Evolutionary conservation across 179 eudicot species (phyloP), one percentile per base, ranked within the genome.

Genomic region (Amaranthus tricolor): DNA sequence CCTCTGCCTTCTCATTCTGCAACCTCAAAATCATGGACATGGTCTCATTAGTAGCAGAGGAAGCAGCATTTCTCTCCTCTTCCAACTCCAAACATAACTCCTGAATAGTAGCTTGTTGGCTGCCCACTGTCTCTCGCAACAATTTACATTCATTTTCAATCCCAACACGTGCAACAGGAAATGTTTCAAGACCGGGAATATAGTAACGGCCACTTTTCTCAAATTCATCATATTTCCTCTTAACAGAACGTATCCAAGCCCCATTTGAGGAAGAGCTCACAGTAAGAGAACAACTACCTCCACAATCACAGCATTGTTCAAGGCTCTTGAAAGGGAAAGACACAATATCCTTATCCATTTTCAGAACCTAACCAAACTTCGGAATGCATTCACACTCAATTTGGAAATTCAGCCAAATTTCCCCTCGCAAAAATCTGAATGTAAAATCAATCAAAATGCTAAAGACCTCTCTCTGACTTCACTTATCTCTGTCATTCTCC

Each of bases 11-110:
- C 78, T 93, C 97, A 67, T 90, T 86, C 71, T 93, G 93, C 84
- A 93, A 72, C 85, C 92, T 89, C 84, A 91, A 82, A 60, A 93
- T 93, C 98, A 93, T 93, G 1, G 98, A 91, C 98, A 93, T 93
- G 24, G 98, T 94, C 82, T 93, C 98, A 58, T 85, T 90, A 20
- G 98, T 91, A 76, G 98, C 97, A 3, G 98, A 90, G 0, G 98
- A 91, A 21, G 98, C 78, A 0, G 98, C 98, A 60, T 93, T 88
- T 66, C 98, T 88, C 83, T 93, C 98, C 82, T 93, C 97, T 6
- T 93, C 98, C 84, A 93, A 75, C 57, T 93, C 98, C 21, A 79
- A 21, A 62, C 81, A 82, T 62, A 93, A 81, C 17, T 89, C 97
- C 75, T 89, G 84, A 57, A 93, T 88, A 5, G 88, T 88, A 54